phyloP scores from a whole-genome alignment of 2,329 filamentous ascomycete genomes.

The Fusarium globosum region DNA sequence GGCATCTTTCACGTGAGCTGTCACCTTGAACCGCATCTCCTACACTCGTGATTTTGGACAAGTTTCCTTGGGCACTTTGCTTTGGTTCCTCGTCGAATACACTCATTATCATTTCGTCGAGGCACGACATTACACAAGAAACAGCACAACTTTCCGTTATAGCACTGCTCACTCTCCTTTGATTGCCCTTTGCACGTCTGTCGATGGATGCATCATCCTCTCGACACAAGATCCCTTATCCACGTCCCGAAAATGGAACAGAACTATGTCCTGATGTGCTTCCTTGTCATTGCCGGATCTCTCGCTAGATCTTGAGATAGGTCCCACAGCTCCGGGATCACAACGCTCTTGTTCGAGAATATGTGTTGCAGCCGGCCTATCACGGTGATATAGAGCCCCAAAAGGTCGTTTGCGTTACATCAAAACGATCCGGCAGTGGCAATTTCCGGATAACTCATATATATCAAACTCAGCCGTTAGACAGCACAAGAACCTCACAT shows the following conservation, averaged over 20 bases:
- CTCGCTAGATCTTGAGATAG: conserved; percentile 31
- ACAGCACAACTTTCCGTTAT: not conserved
- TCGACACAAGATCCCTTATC: not conserved
- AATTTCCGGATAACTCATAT: conserved; percentile 21
- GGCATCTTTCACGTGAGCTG: conserved; percentile 1
- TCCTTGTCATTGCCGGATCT: conserved; percentile 23
- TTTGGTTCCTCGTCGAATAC: not conserved
- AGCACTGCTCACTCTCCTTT: not conserved
- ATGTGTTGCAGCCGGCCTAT: conserved; percentile 15
- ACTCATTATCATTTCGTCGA: not conserved
- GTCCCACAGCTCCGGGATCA: conserved; percentile 30
- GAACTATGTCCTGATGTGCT: not conserved
- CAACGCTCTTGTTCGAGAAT: conserved; percentile 28
- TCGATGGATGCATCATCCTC: not conserved
- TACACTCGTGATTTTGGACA: not conserved
- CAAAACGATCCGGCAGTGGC: conserved; percentile 16
- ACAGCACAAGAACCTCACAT: conserved; percentile 9
- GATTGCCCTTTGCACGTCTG: not conserved
- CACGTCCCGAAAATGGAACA: conserved; percentile 1
- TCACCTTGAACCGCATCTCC: not conserved
- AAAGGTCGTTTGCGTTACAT: conserved; percentile 38
- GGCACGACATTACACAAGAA: not conserved
- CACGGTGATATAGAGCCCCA: conserved; percentile 13
- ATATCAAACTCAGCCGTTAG: conserved; percentile 10
- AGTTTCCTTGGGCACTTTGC: not conserved